Conservation (phyloP, 176 grass and related monocot species). For the Melocanna baccifera region DNA sequence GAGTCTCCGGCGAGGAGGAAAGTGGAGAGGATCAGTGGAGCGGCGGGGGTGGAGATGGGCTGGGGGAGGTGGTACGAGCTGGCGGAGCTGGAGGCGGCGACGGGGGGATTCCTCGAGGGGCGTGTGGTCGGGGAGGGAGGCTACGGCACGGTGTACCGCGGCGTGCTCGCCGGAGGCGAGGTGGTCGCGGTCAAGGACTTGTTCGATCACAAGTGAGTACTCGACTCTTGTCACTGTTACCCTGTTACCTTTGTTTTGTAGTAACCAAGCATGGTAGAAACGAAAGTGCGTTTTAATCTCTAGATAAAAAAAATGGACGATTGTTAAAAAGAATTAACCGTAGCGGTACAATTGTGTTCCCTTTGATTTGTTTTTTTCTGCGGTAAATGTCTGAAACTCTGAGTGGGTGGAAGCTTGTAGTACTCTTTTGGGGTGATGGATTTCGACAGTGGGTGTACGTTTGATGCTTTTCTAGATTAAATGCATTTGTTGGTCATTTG, state of each 20-base stretch:
- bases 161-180: constrained; percentile 67
- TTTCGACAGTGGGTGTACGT: neutral
- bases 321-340: neutral
- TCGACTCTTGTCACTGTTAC: neutral
- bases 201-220: constrained; percentile 91
- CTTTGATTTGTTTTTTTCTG: neutral
- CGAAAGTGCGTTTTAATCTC: neutral
- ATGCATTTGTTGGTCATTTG: constrained; percentile 37
- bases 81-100: constrained; percentile 75
- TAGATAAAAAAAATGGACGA: neutral
- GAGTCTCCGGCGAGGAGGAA: constrained; percentile 34
- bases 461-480: constrained; percentile 1
- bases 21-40: constrained; percentile 4
- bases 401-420: neutral
- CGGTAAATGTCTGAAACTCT: constrained; percentile 7
- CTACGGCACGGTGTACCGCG: constrained; percentile 88
- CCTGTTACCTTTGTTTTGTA: neutral
- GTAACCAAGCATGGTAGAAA: neutral
- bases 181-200: constrained; percentile 85
- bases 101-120: constrained; percentile 42
- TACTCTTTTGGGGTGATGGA: neutral
- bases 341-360: neutral
- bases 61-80: constrained; percentile 97
- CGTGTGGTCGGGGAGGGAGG: constrained; percentile 85
- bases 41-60: constrained; percentile 54